phyloP scores from a whole-genome alignment of 176 grass and related monocot genomes.

The Rhynchospora tenuis region DNA sequence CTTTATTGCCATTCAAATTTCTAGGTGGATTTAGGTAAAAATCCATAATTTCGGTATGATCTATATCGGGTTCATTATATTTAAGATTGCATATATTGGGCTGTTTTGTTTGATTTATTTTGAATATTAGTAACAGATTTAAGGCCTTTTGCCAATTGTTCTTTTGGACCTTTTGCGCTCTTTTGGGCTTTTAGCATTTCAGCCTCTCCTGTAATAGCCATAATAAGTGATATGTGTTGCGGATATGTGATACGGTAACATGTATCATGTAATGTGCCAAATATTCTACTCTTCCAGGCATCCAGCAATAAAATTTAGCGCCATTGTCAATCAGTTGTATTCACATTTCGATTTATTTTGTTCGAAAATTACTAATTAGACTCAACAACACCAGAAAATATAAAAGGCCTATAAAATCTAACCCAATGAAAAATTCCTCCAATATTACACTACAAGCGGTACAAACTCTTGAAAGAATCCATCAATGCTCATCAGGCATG shows the following conservation, averaged over 20 bases:
- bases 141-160: not conserved
- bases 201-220: not conserved
- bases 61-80: not conserved
- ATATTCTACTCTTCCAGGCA: not conserved
- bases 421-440: not conserved
- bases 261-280: not conserved
- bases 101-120: not conserved
- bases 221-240: too few relatives aligned
- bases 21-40: too few relatives aligned
- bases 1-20: too few relatives aligned
- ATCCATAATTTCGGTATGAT: too few relatives aligned
- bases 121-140: not conserved
- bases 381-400: not conserved
- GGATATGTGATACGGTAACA: not conserved
- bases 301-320: not conserved
- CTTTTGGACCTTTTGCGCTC: not conserved
- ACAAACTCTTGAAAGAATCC: not conserved
- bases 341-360: not conserved
- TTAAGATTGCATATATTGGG: not conserved
- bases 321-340: not conserved
- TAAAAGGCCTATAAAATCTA: not conserved
- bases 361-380: not conserved
- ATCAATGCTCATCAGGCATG: constrained; percentile 47
- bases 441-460: not conserved
- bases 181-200: not conserved